phyloP scores from a whole-genome alignment of 2,329 filamentous ascomycete species.

The Cladophialophora chaetospira region DNA sequence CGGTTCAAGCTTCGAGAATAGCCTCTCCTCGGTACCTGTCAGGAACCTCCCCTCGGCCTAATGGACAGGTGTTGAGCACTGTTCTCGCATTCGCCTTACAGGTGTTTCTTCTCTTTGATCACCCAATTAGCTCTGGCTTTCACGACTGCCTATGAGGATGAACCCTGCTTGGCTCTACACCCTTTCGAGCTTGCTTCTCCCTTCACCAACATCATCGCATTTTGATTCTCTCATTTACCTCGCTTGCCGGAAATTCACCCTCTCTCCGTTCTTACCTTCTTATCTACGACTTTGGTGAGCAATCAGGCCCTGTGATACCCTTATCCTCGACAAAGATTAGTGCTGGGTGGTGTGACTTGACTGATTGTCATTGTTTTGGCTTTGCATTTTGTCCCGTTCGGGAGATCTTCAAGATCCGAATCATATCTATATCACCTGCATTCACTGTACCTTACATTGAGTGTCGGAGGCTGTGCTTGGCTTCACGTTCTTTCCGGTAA shows the following conservation, averaged over 20 bases:
- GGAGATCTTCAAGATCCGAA: constrained; percentile 14
- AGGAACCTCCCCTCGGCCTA: background rate
- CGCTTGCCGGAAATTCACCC: constrained; percentile 7
- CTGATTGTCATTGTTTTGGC: constrained; percentile 13
- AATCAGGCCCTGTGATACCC: constrained; percentile 1
- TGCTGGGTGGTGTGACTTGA: constrained; percentile 15
- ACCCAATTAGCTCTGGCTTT: constrained; percentile 7
- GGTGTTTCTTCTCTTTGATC: background rate
- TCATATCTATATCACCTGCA: constrained; percentile 18
- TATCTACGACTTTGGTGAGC: constrained; percentile 4
- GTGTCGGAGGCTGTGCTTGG: constrained; percentile 4
- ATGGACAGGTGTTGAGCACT: background rate
- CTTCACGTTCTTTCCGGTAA: constrained; percentile 1
- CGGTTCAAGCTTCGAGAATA: constrained; percentile 9
- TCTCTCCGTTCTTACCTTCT: background rate
- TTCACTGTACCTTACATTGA: constrained; percentile 6
- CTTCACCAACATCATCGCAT: constrained; percentile 7
- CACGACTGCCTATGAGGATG: background rate
- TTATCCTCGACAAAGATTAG: constrained; percentile 1
- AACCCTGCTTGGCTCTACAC: constrained; percentile 14
- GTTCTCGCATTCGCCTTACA: background rate
- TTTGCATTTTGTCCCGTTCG: constrained; percentile 18
- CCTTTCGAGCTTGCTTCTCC: constrained; percentile 26
- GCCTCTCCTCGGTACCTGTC: background rate
- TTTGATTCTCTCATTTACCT: constrained; percentile 5